These are phyloP conservation scores for Gamarada debralockiae DNA, from an alignment of 495 filamentous ascomycete species.

Conservation along the genomic window DNA sequence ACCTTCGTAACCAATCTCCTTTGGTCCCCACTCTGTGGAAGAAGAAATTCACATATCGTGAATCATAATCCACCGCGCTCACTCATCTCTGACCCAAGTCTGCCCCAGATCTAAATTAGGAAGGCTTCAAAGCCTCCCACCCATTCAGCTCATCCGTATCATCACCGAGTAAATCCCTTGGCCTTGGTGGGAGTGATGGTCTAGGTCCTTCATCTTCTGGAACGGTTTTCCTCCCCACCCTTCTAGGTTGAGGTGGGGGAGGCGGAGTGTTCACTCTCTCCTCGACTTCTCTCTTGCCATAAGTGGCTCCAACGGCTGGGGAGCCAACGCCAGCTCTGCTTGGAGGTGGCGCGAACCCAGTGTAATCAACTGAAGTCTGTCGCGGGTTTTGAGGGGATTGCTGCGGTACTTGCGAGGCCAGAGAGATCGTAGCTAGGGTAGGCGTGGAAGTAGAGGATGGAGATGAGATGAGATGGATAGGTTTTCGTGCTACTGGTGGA, in stretches of 20 bases:
- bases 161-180: conserved; percentile 21
- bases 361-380: not conserved
- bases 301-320: not conserved
- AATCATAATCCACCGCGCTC: too few species aligned
- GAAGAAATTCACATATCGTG: too few species aligned
- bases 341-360: conserved; percentile 14
- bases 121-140: conserved; percentile 22
- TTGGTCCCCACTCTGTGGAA: too few species aligned
- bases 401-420: not conserved
- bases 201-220: conserved; percentile 6
- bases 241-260: conserved; percentile 13
- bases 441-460: conserved; percentile 18
- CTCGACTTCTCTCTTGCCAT: not conserved
- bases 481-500: conserved; percentile 52
- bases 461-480: conserved; percentile 42
- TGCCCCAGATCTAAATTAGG: not conserved
- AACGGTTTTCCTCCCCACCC: conserved; percentile 4
- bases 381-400: conserved; percentile 1
- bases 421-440: conserved; percentile 5
- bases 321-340: not conserved
- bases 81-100: too few species aligned
- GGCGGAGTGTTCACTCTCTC: conserved; percentile 5
- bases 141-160: conserved; percentile 7
- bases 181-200: conserved; percentile 21
- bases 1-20: too few species aligned